Conservation (phyloP, 2,329 filamentous ascomycete species). For the Epichloe festucae region DNA sequence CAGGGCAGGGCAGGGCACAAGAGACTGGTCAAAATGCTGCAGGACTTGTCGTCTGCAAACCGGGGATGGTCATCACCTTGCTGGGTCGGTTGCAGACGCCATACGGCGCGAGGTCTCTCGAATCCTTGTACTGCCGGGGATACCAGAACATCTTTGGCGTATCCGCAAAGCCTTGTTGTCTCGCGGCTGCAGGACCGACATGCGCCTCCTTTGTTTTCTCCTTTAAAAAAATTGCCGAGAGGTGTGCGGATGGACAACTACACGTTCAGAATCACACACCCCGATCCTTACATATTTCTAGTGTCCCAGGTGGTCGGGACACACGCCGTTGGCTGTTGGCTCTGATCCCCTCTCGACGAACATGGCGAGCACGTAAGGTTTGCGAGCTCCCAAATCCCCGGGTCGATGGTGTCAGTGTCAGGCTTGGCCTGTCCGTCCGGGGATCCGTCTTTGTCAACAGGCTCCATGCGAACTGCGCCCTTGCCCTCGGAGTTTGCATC, state of each 20-base stretch:
- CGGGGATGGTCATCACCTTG: neutral
- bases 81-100: slow-evolving; percentile 2
- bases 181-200: neutral
- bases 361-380: neutral
- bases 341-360: neutral
- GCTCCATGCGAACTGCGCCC: too few species aligned
- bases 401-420: neutral
- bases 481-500: too few species aligned
- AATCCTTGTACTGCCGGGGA: neutral
- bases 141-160: neutral
- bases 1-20: too few species aligned
- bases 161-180: neutral
- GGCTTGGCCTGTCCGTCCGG: too few species aligned
- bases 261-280: too few species aligned
- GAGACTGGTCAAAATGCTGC: too few species aligned
- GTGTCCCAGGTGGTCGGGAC: neutral
- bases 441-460: too few species aligned
- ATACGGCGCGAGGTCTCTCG: neutral
- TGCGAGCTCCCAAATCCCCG: neutral
- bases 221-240: neutral
- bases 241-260: neutral
- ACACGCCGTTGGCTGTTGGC: neutral
- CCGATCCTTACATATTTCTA: too few species aligned
- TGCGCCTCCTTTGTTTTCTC: neutral
- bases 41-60: too few species aligned